phyloP scores from a whole-genome alignment of 176 grass and related monocot species.

The Rhynchospora breviuscula region DNA sequence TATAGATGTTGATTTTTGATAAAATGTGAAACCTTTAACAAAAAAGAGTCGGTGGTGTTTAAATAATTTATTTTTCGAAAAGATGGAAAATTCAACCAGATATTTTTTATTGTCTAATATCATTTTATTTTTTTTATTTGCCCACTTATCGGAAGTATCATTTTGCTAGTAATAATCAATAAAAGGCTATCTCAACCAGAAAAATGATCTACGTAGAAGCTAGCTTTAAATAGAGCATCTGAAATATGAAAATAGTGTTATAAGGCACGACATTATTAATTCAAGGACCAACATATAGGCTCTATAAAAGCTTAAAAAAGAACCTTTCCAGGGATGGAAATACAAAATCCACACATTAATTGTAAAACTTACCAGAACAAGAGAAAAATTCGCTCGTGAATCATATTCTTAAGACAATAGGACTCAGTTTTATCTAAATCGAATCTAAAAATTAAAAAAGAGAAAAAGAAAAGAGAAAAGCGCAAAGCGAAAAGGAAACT shows the following conservation, averaged over 20 bases:
- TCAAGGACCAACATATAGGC: neutral
- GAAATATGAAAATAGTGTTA: neutral
- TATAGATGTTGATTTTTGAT: no score
- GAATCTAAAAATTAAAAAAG: neutral
- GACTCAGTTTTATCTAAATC: neutral
- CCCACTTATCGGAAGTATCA: no score
- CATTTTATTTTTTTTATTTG: no score
- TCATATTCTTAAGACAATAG: neutral
- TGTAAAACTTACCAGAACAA: neutral
- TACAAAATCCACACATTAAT: neutral
- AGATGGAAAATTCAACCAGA: no score
- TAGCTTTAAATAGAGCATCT: neutral
- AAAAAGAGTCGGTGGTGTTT: no score
- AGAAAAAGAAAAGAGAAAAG: neutral
- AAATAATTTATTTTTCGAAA: no score
- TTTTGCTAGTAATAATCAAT: no score
- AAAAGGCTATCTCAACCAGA: no score
- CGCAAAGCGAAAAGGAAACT: neutral
- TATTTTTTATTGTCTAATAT: no score
- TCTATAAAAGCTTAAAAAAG: neutral
- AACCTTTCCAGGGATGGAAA: neutral
- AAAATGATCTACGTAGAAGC: no score
- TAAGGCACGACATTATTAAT: neutral
- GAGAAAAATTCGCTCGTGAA: neutral
- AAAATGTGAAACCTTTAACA: no score